Conservation (phyloP, 331 rosid genomes). For the Erythrophleum ivorense region DNA sequence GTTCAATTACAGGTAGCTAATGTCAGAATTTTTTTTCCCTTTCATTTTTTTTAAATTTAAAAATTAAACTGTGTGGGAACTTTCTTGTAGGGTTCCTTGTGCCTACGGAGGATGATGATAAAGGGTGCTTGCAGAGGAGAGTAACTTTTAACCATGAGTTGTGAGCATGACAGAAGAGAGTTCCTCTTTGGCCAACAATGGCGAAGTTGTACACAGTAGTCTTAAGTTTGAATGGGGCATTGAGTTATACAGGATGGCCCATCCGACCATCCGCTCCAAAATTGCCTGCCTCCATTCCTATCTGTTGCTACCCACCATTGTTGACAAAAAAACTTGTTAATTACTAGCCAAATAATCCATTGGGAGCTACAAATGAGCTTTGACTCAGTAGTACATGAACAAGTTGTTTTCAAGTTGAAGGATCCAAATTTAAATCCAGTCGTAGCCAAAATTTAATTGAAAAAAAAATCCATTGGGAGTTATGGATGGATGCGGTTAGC, state of each 20-base stretch:
- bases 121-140: conserved; percentile 46
- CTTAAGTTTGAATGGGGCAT: conserved; percentile 51
- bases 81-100: conserved; percentile 48
- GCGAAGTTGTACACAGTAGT: conserved; percentile 52
- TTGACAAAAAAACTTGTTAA: neutral
- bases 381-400: no score
- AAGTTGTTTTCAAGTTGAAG: no score
- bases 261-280: conserved; percentile 49
- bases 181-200: conserved; percentile 55
- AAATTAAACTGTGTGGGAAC: neutral
- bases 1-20: neutral
- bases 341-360: neutral
- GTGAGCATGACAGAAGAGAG: conserved; percentile 64
- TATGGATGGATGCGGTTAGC: neutral
- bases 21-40: no score
- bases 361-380: neutral
- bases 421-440: no score
- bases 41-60: neutral
- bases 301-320: neutral
- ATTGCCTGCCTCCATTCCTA: conserved; percentile 53
- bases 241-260: conserved; percentile 53
- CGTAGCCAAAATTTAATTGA: no score
- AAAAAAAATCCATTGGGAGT: neutral
- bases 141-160: conserved; percentile 49
- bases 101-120: neutral